These are phyloP conservation scores for Monosporascus sp. DNA, from an alignment of 2,329 filamentous ascomycete genomes.

Conservation along the genomic window DNA sequence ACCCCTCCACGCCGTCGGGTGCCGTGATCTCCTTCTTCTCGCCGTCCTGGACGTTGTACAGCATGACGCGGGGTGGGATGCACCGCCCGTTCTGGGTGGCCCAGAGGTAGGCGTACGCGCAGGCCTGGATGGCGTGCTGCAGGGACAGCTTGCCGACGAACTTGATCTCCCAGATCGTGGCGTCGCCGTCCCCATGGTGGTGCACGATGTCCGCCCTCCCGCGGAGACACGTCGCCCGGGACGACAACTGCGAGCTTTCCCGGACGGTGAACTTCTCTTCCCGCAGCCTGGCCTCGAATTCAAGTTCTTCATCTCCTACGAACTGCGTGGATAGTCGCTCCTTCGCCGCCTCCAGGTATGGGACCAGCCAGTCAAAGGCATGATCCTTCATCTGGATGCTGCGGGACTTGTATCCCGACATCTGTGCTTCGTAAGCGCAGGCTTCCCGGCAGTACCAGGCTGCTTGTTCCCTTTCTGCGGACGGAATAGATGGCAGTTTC, in stretches of 20 bases:
- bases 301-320: neutral
- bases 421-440: constrained; percentile 18
- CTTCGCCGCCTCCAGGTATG: constrained; percentile 13
- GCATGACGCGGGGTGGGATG: constrained; percentile 10
- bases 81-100: neutral
- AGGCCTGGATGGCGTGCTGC: constrained; percentile 21
- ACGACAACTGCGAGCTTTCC: neutral
- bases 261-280: neutral
- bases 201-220: constrained; percentile 3
- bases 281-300: constrained; percentile 1
- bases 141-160: constrained; percentile 21
- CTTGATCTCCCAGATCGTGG: constrained; percentile 26
- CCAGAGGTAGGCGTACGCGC: constrained; percentile 20
- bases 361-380: constrained; percentile 21
- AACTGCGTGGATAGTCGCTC: constrained; percentile 15
- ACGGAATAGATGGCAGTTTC: neutral
- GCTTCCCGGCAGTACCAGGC: constrained; percentile 21
- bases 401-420: constrained; percentile 20
- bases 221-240: neutral
- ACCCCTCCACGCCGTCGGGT: neutral
- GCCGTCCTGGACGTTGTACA: constrained; percentile 25
- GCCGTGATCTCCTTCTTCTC: constrained; percentile 18
- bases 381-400: constrained; percentile 21
- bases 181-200: neutral
- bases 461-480: constrained; percentile 3